Evolutionary conservation across 1,139 yeast species (phyloP).

Genomic region (Maudiozyma humilis): DNA sequence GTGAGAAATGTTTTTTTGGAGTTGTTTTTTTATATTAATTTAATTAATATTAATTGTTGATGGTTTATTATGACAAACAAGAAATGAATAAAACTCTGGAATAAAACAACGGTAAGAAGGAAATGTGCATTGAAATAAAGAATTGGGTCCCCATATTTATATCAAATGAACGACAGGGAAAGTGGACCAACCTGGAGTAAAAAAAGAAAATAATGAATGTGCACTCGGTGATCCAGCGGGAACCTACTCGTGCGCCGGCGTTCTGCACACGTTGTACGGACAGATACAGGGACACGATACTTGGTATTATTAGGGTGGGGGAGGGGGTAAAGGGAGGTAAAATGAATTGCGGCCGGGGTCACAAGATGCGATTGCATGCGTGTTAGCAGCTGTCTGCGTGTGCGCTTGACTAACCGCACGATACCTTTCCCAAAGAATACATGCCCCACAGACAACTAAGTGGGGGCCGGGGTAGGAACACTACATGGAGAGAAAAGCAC

Average conservation of each 20-base stretch:
- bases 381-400: not conserved
- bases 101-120: not conserved
- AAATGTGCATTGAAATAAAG: not conserved
- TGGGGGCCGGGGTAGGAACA: not conserved
- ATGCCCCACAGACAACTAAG: not conserved
- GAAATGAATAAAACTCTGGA: not conserved
- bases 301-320: not conserved
- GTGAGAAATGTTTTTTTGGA: not conserved
- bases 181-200: not conserved
- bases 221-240: not conserved
- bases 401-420: not conserved
- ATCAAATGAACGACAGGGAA: not conserved
- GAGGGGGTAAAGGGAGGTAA: not conserved
- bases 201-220: not conserved
- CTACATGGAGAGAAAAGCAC: not conserved
- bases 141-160: not conserved
- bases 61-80: not conserved
- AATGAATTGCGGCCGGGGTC: not conserved
- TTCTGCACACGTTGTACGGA: too few relatives aligned
- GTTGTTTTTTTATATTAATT: not conserved
- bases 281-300: not conserved
- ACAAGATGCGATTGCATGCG: not conserved
- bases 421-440: not conserved
- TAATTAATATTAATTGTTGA: not conserved
- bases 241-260: not conserved